Evolutionary conservation across 208 protist genomes (phyloP), one percentile per base, ranked within the genome.

Genomic region (Eutreptiella sp.): DNA sequence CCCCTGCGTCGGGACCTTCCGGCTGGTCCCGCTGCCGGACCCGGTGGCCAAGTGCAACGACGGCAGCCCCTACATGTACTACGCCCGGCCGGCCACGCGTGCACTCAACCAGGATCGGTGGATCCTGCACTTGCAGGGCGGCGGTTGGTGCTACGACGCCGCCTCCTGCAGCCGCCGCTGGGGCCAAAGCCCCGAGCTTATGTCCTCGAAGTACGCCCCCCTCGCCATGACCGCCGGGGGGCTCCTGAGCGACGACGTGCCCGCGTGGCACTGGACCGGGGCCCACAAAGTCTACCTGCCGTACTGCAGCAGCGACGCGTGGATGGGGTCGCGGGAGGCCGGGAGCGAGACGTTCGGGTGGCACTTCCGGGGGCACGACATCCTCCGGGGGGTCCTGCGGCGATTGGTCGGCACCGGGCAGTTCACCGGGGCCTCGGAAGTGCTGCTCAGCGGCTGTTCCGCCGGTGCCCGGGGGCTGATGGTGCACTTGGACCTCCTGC

Each of bases 271-370:
- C n/a, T n/a, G n/a, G n/a, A n/a, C n/a, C n/a, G 9, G n/a, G n/a
- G 36, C 14, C 21, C n/a, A 54, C 31, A 57, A 57, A n/a, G 36
- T 57, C 11, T 57, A 47, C 50, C 31, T 57, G 31, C 50, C 50
- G 29, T 57, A 57, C 36, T 57, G 50, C 50, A 57, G n/a, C 50
- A 47, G 26, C 36, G 50, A 57, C 50, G 50, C 21, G 36, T 32
- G 24, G 11, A 57, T 57, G 50, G 50, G 50, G 9, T 39, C 14
- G 16, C 43, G 43, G 11, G n/a, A 39, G 14, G 43, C 43, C 19
- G n/a, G 23, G 9, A 9, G 9, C 21, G n/a, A 16, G 16, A 19
- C 14, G 28, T 27, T 33, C 39, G n/a, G n/a, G n/a, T 57, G 36
- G 31, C 16, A 28, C 36, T 57, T 57, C 36, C 33, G 7, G 36